Percentiles rank a stretch among this genome's conserved stretches.
Conservation (phyloP, 2,329 filamentous ascomycete species). For the Sporothrix protearum region DNA sequence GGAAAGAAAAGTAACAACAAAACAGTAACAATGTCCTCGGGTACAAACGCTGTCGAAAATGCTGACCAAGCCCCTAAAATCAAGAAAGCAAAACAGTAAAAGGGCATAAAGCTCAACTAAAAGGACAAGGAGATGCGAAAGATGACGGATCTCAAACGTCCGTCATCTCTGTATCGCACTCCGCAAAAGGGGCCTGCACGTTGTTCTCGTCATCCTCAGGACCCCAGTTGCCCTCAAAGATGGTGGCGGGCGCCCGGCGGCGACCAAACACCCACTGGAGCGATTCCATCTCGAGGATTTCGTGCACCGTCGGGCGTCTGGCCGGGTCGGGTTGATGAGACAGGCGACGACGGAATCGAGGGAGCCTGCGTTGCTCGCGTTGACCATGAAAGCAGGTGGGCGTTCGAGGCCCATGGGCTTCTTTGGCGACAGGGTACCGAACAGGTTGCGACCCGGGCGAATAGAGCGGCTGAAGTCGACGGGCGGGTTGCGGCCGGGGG, state of each 20-base stretch:
- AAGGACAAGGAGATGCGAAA: background rate
- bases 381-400: slow-evolving; percentile 86
- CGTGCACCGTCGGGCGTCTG: slow-evolving; percentile 68
- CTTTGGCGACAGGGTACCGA: slow-evolving; percentile 45
- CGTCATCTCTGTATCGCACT: slow-evolving; percentile 56
- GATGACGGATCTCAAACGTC: slow-evolving; percentile 43
- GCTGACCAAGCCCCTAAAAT: slow-evolving; percentile 17
- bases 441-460: slow-evolving; percentile 40
- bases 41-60: slow-evolving; percentile 25
- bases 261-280: slow-evolving; percentile 75
- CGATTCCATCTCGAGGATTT: slow-evolving; percentile 69
- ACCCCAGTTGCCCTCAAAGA: slow-evolving; percentile 95
- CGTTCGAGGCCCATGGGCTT: slow-evolving; percentile 49
- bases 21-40: background rate
- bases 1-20: background rate
- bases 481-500: slow-evolving; percentile 8
- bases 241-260: slow-evolving; percentile 81
- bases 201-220: slow-evolving; percentile 50
- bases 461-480: slow-evolving; percentile 18
- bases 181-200: slow-evolving; percentile 31
- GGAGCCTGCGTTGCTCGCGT: slow-evolving; percentile 66
- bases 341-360: slow-evolving; percentile 79
- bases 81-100: background rate
- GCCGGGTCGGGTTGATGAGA: slow-evolving; percentile 77
- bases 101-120: background rate